Conservation (phyloP, 352 stramenopile genomes). For the Globisporangium solare region DNA sequence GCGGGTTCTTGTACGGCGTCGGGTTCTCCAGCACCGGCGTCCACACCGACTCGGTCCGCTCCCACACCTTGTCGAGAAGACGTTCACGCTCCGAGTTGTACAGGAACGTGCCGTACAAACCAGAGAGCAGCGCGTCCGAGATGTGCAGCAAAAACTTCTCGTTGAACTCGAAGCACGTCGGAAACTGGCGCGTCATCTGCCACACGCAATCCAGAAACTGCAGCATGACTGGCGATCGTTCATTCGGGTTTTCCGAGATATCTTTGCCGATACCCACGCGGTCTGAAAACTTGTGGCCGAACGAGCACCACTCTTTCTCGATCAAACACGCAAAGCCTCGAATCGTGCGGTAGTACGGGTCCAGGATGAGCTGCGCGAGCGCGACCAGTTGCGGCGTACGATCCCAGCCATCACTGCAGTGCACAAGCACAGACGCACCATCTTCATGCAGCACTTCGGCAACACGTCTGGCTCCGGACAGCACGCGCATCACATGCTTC, state of each 20-base stretch:
- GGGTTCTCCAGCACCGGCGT: conserved; percentile 71
- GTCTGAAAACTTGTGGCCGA: conserved; percentile 89
- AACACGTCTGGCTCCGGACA: conserved; percentile 64
- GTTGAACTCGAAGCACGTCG: conserved; percentile 88
- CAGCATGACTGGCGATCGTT: conserved; percentile 82
- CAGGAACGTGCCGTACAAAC: conserved; percentile 78
- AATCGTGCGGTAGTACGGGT: conserved; percentile 85
- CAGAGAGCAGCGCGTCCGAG: conserved; percentile 72
- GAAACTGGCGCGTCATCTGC: conserved; percentile 87
- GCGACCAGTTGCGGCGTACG: conserved; percentile 79
- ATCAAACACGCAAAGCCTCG: conserved; percentile 77
- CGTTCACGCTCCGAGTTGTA: conserved; percentile 85
- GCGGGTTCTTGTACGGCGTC: conserved; percentile 59
- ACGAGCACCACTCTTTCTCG: conserved; percentile 87
- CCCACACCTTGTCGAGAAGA: conserved; percentile 81
- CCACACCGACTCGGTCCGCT: conserved; percentile 83
- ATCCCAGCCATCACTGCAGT: conserved; percentile 88
- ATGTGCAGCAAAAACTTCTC: conserved; percentile 82
- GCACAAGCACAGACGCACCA: conserved; percentile 75
- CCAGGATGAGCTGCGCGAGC: conserved; percentile 79
- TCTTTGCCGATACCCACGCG: conserved; percentile 80
- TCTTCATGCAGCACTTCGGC: conserved; percentile 84
- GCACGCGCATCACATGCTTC: conserved; percentile 90
- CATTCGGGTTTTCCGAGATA: conserved; percentile 70
- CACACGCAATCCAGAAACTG: conserved; percentile 86